Evolutionary conservation across 2,329 filamentous ascomycete genomes (phyloP).

Genomic region (Pezicula carpinea): DNA sequence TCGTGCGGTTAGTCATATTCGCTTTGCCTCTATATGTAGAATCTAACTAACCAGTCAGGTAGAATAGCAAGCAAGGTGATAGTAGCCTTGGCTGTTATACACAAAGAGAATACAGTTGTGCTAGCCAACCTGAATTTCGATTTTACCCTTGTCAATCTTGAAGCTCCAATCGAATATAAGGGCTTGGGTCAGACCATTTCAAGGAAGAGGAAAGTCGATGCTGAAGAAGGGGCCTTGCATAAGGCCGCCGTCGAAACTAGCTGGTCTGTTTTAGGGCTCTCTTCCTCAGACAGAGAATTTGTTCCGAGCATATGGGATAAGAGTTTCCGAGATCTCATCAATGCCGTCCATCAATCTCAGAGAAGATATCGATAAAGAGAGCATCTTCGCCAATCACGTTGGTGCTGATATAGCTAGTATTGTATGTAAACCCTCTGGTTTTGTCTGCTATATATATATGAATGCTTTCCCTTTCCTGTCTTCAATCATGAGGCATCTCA

Average conservation of each 20-base stretch:
- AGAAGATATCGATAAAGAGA: constrained; percentile 6
- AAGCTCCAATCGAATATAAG: constrained; percentile 35
- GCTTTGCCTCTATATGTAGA: no score
- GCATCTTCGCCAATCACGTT: constrained; percentile 13
- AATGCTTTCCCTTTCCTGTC: no score
- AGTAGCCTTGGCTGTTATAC: constrained; percentile 2
- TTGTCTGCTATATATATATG: no score
- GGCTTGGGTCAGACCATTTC: constrained; percentile 29
- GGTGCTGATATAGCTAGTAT: no score
- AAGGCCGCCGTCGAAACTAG: constrained; percentile 34
- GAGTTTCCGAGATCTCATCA: constrained; percentile 13
- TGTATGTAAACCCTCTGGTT: no score
- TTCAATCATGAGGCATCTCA: no score
- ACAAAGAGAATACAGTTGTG: constrained; percentile 6
- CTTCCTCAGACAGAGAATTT: constrained; percentile 24
- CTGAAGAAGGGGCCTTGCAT: constrained; percentile 34
- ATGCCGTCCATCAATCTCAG: background rate
- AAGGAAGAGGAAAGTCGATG: constrained; percentile 24
- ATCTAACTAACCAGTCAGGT: no score
- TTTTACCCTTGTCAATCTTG: constrained; percentile 35
- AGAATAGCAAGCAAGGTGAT: no score
- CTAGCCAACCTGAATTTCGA: constrained; percentile 32
- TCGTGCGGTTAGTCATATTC: no score
- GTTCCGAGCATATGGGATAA: constrained; percentile 13
- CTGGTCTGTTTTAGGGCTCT: constrained; percentile 32